Evolutionary conservation across 2,329 filamentous ascomycete species (phyloP), one percentile per base, ranked within the genome.

Genomic region (Ophiocordyceps camponoti-rufipedis): DNA sequence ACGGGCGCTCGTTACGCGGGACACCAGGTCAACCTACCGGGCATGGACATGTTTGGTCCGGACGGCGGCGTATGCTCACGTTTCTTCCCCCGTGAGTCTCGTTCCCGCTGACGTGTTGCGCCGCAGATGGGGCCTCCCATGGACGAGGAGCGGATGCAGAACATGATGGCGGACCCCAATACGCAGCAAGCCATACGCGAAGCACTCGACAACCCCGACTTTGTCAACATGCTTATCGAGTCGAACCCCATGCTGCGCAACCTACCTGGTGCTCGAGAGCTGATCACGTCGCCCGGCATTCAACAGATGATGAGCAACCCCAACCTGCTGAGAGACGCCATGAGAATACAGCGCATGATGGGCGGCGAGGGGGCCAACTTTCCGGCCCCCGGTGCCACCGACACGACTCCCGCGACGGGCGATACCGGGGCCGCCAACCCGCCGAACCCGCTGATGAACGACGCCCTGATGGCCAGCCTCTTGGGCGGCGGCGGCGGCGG

Each of bases 1-100:
- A 98, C 91, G 1, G 89, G 91, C 45, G 91, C 91, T 28, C 75
- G 91, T 53, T 96, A 93, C 63, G 91, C 91, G 40, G 91, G 91
- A 7, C 86, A 94, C 59, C 59, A 61, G 45, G 81, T 88, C 47
- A 85, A 86, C 49, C 73, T 98, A 38, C 91, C 91, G 4, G 85
- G 82, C 46, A 80, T 82, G 50, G 84, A 88, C 50, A 79, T 86
- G 66, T 96, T 98, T 61, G 89, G 91, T 13, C 85, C 88, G 28
- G 89, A 96, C 58, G 89, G 89, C 55, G 89, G 89, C 48, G 87
- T 94, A 72, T 72, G 86, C 77, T 40, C 48, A 42, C 19, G 45
- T 41, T 13, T n/a, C 7, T 9, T 42, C 33, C 14, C 5, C 14
- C 5, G 29, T 39, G 13, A 38, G 4, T 13, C 44, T 50, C 42